Evolutionary conservation across 2,329 filamentous ascomycete species (phyloP).

Genomic region (Juglanconis sp.): DNA sequence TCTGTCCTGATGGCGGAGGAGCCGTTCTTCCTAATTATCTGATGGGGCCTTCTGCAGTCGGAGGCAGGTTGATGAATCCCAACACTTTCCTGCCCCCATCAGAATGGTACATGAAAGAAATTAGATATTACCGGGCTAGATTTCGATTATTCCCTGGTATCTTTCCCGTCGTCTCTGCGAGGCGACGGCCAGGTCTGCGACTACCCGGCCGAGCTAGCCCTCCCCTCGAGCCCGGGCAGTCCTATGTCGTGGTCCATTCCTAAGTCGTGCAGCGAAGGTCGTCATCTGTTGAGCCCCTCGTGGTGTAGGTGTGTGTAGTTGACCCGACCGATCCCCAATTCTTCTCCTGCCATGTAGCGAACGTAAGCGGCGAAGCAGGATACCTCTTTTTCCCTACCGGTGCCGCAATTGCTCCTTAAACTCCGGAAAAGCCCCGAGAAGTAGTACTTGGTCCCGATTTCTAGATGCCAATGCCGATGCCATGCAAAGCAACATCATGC

Average conservation of each 20-base stretch:
- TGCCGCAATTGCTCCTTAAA: constrained; percentile 41
- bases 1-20: constrained; percentile 8
- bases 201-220: constrained; percentile 31
- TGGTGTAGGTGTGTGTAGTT: constrained; percentile 13
- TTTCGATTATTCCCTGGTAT: constrained; percentile 17
- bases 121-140: constrained; percentile 41
- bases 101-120: constrained; percentile 30
- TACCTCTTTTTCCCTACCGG: constrained; percentile 33
- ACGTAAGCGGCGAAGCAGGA: constrained; percentile 41
- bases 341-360: constrained; percentile 34
- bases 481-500: constrained; percentile 48
- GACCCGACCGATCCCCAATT: constrained; percentile 20
- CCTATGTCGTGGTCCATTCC: constrained; percentile 18
- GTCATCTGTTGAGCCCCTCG: constrained; percentile 21
- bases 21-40: background rate
- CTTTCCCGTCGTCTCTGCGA: constrained; percentile 3
- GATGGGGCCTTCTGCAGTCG: background rate
- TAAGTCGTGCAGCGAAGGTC: constrained; percentile 11
- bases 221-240: constrained; percentile 28
- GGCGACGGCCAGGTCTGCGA: constrained; percentile 7
- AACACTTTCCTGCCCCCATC: constrained; percentile 24
- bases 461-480: constrained; percentile 48
- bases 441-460: constrained; percentile 33
- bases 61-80: background rate
- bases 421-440: constrained; percentile 37